Evolutionary conservation across 164 flowering plant genomes (phyloP).

Genomic region (Liquidambar formosana): DNA sequence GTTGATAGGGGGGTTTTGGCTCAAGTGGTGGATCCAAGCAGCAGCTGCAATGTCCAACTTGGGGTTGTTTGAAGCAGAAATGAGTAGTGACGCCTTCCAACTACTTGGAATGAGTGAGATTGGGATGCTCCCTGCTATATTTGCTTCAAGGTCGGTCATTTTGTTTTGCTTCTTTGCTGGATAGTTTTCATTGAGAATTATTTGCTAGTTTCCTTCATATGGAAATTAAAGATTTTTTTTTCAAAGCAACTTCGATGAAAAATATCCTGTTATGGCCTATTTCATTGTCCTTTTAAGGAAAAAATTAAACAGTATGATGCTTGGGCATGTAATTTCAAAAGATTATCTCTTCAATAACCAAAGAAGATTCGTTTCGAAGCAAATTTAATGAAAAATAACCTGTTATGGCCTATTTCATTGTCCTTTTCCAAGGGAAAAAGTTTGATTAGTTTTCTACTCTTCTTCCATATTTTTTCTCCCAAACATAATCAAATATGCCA

Average conservation of each 20-base stretch:
- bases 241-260: neutral
- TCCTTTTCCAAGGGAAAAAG: neutral
- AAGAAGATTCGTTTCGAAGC: neutral
- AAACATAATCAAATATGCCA: too few species aligned
- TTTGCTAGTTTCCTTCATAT: neutral
- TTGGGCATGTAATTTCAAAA: too few species aligned
- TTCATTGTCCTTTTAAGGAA: neutral
- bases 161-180: neutral
- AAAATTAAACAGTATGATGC: neutral
- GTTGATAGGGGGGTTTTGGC: constrained; percentile 85
- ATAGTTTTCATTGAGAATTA: neutral
- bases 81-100: constrained; percentile 90
- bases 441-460: too few species aligned
- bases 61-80: constrained; percentile 93
- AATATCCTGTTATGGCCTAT: neutral
- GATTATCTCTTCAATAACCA: too few species aligned
- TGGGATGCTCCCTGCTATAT: constrained; percentile 83
- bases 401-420: neutral
- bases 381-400: neutral
- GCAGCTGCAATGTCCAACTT: constrained; percentile 88
- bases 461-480: too few species aligned
- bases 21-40: constrained; percentile 89
- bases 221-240: neutral
- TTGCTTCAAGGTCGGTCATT: constrained; percentile 55
- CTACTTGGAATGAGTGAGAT: constrained; percentile 94